Evolutionary conservation across 192 early-diverging fungal genomes (phyloP), one percentile per base, ranked within the genome.

Genomic region (Bifiguratus adelaidae): DNA sequence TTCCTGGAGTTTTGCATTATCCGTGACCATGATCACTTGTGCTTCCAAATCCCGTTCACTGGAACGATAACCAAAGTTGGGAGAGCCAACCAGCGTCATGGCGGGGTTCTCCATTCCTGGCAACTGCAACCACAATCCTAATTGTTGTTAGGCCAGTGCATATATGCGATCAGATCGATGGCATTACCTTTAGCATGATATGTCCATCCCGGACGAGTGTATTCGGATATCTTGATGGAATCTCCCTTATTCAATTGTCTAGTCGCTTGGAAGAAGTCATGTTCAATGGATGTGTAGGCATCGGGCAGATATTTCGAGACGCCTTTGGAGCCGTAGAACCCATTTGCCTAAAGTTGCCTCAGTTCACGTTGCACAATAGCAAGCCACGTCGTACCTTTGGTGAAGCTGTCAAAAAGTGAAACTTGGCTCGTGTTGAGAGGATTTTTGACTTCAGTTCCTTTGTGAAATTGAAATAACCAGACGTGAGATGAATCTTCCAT

Each of bases 391-490:
- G 22, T 12, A 81, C 84, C 70, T 92, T 74, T 0, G 94, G 94
- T 30, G 92, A 82, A 2, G 92, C 85, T 7, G 86, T 80, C 15
- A 94, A 53, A 18, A 99, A 68, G 9, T 71, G 63, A 59, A 88
- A 85, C 18, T 70, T 57, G 7, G 81, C 79, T 3, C 53, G 25
- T 26, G 78, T 79, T 16, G 60, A 61, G 8, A 83, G 44, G 30
- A 93, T 77, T 29, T 61, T 56, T n/a, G 59, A 26, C 30, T 82
- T 78, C 65, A 86, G 81, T 11, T 58, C 46, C 18, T 74, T 44
- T 0, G 86, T 85, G 43, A 99, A 83, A 65, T 99, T 99, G 47
- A 99, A 88, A 47, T 99, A 99, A 30, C 89, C 91, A 7, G 91
- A 90, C 1, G 88, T 84, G 44, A 95, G 78, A 47, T 76, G 47